Evolutionary conservation across 805 yeast genomes (phyloP), one percentile per base, ranked within the genome.

Genomic region (Scheffersomyces coipomensis): DNA sequence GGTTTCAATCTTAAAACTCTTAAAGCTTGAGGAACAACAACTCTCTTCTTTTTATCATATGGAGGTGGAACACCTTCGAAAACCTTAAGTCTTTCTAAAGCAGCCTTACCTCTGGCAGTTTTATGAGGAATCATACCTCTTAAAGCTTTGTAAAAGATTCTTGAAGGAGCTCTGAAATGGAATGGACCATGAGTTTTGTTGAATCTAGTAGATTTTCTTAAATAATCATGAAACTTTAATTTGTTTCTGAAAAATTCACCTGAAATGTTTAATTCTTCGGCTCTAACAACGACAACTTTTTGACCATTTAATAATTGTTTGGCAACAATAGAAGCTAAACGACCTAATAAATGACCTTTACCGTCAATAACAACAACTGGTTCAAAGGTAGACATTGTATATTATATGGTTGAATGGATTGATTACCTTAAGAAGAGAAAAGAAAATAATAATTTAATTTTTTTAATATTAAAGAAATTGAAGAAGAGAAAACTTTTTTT

Each of bases 161-260:
- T 89, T 53, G 98, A 90, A 75, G 99, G 99, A 53, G 99, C 99
- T 79, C 98, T 93, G 96, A 93, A 93, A 76, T 93, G 99, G 97
- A 91, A 93, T 68, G 98, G 98, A 81, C 99, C 99, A 75, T 89
- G 85, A 67, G 81, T 85, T 81, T 89, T 89, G 96, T 93, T 93
- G 90, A 75, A 93, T 79, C 96, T 86, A 71, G 99, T 90, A 65
- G 95, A 87, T 85, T 93, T 93, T 85, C 99, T 90, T 77, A 93
- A 85, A 89, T 90, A 93, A 73, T 95, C 99, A 78, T 90, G 97
- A 93, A 89, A 93, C 87, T 93, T 93, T 77, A 91, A 85, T 81
- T 93, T 93, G 85, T 91, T 88, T 83, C 99, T 90, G 97, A 93
- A 93, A 75, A 93, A 90, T 80, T 93, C 98, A 75, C 99, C 99